Percentiles rank a stretch among this genome's conserved stretches.
Conservation (phyloP, 192 early-diverging fungal genomes). For the Mortierella hygrophila region DNA sequence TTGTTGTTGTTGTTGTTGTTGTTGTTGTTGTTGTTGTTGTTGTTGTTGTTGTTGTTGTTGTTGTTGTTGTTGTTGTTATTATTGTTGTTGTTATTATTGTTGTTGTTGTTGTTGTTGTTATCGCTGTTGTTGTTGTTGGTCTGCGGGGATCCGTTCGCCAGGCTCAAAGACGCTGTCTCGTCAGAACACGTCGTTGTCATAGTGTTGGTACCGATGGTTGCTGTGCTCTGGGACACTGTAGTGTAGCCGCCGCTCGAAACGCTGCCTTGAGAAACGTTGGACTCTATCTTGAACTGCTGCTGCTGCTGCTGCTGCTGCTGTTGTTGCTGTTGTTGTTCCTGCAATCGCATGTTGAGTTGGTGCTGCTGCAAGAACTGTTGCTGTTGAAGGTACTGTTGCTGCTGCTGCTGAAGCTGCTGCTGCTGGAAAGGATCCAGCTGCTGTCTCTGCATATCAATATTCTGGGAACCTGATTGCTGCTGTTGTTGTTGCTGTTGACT, state of each 20-base stretch:
- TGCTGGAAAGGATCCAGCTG: constrained; percentile 5
- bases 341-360: constrained; percentile 34
- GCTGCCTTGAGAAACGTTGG: not conserved
- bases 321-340: constrained; percentile 37
- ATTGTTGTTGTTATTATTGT: too few species aligned
- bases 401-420: constrained; percentile 23
- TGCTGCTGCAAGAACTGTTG: constrained; percentile 51
- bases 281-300: constrained; percentile 8
- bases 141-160: not conserved
- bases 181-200: not conserved
- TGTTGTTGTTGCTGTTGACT: constrained; percentile 27
- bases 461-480: constrained; percentile 15
- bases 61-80: too few species aligned
- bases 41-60: too few species aligned
- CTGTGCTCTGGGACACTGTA: not conserved
- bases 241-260: not conserved
- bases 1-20: too few species aligned
- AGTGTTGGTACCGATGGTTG: not conserved
- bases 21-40: too few species aligned
- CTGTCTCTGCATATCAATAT: not conserved
- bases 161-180: not conserved
- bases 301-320: constrained; percentile 41
- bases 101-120: too few species aligned
- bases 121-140: constrained; percentile 11
- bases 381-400: constrained; percentile 36